Percentiles rank a stretch among this genome's conserved stretches.
Evolutionary conservation across 176 grass and related monocot species (phyloP).

Genomic region (Tillandsia fasciculata): DNA sequence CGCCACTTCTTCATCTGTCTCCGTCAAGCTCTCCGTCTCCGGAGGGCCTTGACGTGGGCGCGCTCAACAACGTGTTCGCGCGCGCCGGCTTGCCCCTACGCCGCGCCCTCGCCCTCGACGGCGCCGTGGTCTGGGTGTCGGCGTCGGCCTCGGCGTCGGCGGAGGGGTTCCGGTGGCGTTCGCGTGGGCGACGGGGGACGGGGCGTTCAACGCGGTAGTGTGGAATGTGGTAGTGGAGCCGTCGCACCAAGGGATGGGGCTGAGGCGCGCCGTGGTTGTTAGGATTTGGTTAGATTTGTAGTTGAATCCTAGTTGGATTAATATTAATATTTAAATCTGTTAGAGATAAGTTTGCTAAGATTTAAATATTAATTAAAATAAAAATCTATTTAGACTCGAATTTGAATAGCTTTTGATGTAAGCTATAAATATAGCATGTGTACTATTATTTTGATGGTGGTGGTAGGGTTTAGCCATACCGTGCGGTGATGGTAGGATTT

Average conservation of each 20-base stretch:
- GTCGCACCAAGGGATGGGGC: conserved; percentile 69
- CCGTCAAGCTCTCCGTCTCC: conserved; percentile 38
- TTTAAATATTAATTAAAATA: too few relatives aligned
- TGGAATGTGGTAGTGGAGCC: conserved; percentile 91
- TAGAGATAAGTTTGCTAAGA: too few relatives aligned
- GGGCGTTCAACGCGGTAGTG: conserved; percentile 93
- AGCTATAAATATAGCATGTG: too few relatives aligned
- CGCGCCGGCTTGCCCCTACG: conserved; percentile 81
- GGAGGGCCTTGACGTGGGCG: conserved; percentile 45
- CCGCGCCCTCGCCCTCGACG: conserved; percentile 45
- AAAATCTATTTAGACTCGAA: too few relatives aligned
- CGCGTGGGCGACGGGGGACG: conserved; percentile 79
- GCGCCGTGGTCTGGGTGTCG: conserved; percentile 69
- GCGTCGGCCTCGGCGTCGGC: neutral
- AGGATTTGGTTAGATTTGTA: too few relatives aligned
- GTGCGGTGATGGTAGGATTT: too few relatives aligned
- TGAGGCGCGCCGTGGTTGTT: conserved; percentile 58
- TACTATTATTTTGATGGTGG: too few relatives aligned
- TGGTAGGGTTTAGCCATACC: too few relatives aligned
- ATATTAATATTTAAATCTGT: too few relatives aligned
- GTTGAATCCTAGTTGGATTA: too few relatives aligned
- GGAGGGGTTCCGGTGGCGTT: conserved; percentile 53
- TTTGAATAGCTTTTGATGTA: too few relatives aligned
- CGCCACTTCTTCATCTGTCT: neutral
- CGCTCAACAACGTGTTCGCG: conserved; percentile 74